Evolutionary conservation across 2,329 filamentous ascomycete genomes (phyloP).

Genomic region (Conoideocrella luteorostrata): DNA sequence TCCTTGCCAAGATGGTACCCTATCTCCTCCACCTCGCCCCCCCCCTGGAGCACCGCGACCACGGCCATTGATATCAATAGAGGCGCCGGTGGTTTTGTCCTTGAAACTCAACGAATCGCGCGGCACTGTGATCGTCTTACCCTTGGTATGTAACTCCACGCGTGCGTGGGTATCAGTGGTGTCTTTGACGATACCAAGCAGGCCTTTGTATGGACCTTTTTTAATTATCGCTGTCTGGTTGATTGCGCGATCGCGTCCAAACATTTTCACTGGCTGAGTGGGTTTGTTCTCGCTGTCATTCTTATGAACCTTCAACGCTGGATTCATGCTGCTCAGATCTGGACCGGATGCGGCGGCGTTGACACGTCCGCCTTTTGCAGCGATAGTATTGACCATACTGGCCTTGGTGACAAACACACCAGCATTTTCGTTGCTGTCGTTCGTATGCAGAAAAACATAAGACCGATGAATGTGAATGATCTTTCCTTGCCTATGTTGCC

Average conservation of each 20-base stretch:
- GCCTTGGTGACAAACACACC: conserved; percentile 84
- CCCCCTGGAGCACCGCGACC: conserved; percentile 41
- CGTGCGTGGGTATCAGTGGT: conserved; percentile 79
- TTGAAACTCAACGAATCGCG: conserved; percentile 80
- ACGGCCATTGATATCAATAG: conserved; percentile 61
- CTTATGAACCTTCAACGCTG: conserved; percentile 69
- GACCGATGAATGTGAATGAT: conserved; percentile 92
- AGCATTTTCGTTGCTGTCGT: conserved; percentile 76
- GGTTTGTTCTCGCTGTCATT: conserved; percentile 44
- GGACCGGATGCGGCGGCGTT: conserved; percentile 56
- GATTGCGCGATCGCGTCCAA: conserved; percentile 75
- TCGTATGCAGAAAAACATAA: conserved; percentile 85
- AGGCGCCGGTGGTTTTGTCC: conserved; percentile 72
- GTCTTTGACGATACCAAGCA: conserved; percentile 93
- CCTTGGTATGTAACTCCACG: conserved; percentile 90
- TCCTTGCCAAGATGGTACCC: conserved; percentile 52
- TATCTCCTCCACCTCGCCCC: conserved; percentile 39
- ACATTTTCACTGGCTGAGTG: conserved; percentile 63
- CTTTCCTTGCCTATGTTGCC: conserved; percentile 77
- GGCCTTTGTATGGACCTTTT: conserved; percentile 83
- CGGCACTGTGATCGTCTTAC: conserved; percentile 78
- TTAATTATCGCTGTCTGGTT: conserved; percentile 88
- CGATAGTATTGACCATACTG: conserved; percentile 79
- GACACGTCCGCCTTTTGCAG: conserved; percentile 85
- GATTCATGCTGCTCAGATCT: conserved; percentile 88